These are phyloP conservation scores for Chrysoporthe austroafricana DNA, from an alignment of 2,329 filamentous ascomycete species.

Conservation along the genomic window DNA sequence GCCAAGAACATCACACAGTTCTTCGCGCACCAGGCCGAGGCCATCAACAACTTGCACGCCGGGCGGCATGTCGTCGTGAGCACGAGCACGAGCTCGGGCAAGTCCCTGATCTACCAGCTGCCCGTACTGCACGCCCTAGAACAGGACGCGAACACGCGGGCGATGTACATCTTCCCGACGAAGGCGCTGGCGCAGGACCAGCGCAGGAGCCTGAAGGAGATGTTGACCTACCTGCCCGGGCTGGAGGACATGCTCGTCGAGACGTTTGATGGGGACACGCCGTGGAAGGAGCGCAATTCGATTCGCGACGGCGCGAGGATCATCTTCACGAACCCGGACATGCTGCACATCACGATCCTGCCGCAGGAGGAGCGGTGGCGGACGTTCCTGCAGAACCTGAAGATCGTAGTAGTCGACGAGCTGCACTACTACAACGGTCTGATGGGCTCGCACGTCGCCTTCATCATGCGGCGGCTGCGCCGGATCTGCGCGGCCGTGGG, in stretches of 20 bases:
- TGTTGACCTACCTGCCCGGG: constrained; percentile 78
- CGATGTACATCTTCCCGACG: constrained; percentile 98
- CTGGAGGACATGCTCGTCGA: constrained; percentile 80
- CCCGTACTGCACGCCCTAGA: constrained; percentile 89
- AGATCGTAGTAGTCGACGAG: constrained; percentile 89
- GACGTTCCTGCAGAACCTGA: constrained; percentile 83
- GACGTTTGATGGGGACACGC: constrained; percentile 95
- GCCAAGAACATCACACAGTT: constrained; percentile 83
- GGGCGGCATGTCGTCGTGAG: constrained; percentile 89
- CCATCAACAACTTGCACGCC: constrained; percentile 83
- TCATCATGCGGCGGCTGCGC: constrained; percentile 88
- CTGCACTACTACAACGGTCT: constrained; percentile 96
- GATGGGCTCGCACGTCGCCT: constrained; percentile 90
- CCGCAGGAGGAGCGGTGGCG: constrained; percentile 92
- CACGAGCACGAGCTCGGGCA: constrained; percentile 94
- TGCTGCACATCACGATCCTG: constrained; percentile 92
- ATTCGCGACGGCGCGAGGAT: constrained; percentile 89
- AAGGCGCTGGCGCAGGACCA: constrained; percentile 97
- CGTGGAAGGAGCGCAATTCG: constrained; percentile 73
- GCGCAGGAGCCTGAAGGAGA: constrained; percentile 81
- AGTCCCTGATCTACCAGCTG: constrained; percentile 96
- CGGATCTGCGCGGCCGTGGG: constrained; percentile 89
- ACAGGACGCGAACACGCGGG: constrained; percentile 73
- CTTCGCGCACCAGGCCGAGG: constrained; percentile 91
- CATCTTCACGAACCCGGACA: constrained; percentile 97